Evolutionary conservation across 2,329 filamentous ascomycete genomes (phyloP), one percentile per base, ranked within the genome.

Genomic region (Monosporascus sp.): DNA sequence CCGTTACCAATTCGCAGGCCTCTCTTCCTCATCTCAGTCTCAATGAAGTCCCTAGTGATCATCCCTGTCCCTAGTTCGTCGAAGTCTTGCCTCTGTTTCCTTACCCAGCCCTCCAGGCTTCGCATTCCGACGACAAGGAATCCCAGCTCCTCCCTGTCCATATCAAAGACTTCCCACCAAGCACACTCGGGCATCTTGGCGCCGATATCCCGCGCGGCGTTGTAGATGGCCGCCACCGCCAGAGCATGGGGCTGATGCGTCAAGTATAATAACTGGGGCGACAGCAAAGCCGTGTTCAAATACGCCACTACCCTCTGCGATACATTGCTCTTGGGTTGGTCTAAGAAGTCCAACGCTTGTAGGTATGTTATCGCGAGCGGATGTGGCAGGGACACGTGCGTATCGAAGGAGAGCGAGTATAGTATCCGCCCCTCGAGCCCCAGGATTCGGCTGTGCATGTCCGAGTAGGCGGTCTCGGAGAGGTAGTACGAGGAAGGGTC

Each of bases 81-180:
- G 74, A 83, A 79, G 49, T 77, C 79, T 49, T 77, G 76, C 62
- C 71, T 78, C 64, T 89, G 85, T 43, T 77, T 77, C 55, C 71
- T 72, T 51, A 85, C 83, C 72, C 88, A 90, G 1, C 82, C 85
- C 57, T 88, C 85, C 51, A 95, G 74, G 63, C 92, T 97, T 57
- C 84, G 77, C 80, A 97, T 82, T 0, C 81, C 91, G 11, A 97
- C 89, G 3, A 96, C 91, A 54, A 97, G 72, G 62, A 97, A 97
- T 0, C 94, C 94, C 37, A 99, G 77, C 68, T 96, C 91, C 74
- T 99, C 94, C 49, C 94, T 80, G 64, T 97, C 92, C 7, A 94
- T 89, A 70, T 99, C 94, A 69, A 97, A 97, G 0, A 97, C 90
- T 70, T 97, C 92, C 94, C 94, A 99, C 94, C 94, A 99, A 58